Evolutionary conservation across 441 rosid genomes (phyloP), one percentile per base, ranked within the genome.

Genomic region (Heliophila coronopifolia): DNA sequence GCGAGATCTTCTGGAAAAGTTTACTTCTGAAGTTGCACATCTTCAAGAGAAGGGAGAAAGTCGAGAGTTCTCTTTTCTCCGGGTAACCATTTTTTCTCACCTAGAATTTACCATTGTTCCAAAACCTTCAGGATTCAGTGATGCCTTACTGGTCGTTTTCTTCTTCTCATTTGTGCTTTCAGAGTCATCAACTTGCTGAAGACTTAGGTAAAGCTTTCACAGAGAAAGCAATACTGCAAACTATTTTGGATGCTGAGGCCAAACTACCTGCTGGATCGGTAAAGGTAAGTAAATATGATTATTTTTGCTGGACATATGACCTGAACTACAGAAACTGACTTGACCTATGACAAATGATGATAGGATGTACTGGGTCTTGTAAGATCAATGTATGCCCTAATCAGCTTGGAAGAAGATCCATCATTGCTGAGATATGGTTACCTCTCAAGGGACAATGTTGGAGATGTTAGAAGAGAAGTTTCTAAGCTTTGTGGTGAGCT

Each of bases 171-270:
- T 22, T 5, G 7, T 48, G 32, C 9, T n/a, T 33, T 27, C 77
- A 91, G 96, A 69, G 69, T 63, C 78, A 87, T 67, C 80, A 81
- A 71, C 83, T 84, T 18, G 94, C 94, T 19, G 91, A 83, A 68
- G 98, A 91, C 72, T 59, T 91, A 50, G 91, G 86, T 38, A 78
- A 78, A 76, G 98, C 96, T 54, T 91, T 84, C 67, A 69, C 96
- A 13, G 98, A 91, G 55, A 61, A 82, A 65, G 53, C 77, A 43
- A 76, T 79, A 52, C 61, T 87, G 38, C 80, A 83, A 66, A 81
- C 65, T 43, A 72, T 83, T 51, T 24, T 81, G 14, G 79, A 79
- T 44, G 69, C 78, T 7, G 96, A 87, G 58, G 73, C 66, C 63
- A 69, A 74, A 41, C 63, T 70, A 36, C 45, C 82, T 20, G 18